These are phyloP conservation scores for Clavulina sp. DNA, from an alignment of 768 basidiomycete genomes.

Conservation along the genomic window DNA sequence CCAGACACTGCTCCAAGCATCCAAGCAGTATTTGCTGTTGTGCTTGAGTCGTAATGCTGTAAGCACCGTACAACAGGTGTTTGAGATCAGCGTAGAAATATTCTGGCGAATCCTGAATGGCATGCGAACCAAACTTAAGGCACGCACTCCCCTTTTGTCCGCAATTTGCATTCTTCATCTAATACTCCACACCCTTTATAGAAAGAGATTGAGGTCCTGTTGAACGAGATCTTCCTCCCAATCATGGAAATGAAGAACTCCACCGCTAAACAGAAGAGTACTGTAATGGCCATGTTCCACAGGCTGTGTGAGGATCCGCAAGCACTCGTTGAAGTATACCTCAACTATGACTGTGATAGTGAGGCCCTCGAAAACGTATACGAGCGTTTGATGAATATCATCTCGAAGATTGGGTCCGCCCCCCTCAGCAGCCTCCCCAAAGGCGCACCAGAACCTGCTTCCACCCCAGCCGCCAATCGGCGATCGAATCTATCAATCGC, in stretches of 20 bases:
- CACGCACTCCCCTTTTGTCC: conserved; percentile 17
- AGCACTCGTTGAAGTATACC: conserved; percentile 91
- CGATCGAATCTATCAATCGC: conserved; percentile 15
- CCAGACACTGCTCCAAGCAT: conserved; percentile 78
- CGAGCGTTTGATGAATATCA: conserved; percentile 95
- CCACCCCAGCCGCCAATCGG: conserved; percentile 24
- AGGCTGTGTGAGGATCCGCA: conserved; percentile 91
- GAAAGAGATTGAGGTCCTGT: conserved; percentile 99
- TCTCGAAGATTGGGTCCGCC: conserved; percentile 73
- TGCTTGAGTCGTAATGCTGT: conserved; percentile 89
- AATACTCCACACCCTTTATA: conserved; percentile 18
- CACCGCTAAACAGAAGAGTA: conserved; percentile 85
- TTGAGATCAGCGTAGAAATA: conserved; percentile 95
- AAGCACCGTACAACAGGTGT: conserved; percentile 88
- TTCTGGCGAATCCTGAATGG: conserved; percentile 94
- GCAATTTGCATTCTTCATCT: neutral
- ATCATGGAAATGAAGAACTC: conserved; percentile 97
- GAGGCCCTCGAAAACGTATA: conserved; percentile 93
- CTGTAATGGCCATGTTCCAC: conserved; percentile 75
- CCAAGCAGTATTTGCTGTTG: conserved; percentile 90
- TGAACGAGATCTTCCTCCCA: conserved; percentile 97
- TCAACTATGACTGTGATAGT: conserved; percentile 97
- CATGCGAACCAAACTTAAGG: conserved; percentile 92
- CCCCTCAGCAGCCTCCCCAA: conserved; percentile 22
- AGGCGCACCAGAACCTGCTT: conserved; percentile 37